Percentiles rank a stretch among this genome's conserved stretches.
These are phyloP conservation scores for Trichomonas vaginalis DNA, from an alignment of 208 protist genomes.

Conservation along the genomic window DNA sequence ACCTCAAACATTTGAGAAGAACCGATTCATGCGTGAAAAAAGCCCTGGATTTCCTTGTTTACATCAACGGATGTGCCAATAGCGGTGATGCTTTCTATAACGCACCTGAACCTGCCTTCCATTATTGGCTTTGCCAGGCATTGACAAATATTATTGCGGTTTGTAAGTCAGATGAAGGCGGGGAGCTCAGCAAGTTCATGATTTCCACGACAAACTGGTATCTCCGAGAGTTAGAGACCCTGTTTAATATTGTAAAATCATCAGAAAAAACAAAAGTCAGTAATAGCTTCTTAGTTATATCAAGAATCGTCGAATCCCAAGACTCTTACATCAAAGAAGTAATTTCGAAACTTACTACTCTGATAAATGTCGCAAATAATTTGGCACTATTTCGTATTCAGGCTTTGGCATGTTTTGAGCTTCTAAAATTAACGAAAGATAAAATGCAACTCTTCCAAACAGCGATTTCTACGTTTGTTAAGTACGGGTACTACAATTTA, in stretches of 20 bases:
- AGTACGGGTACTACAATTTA: background rate
- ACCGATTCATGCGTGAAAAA: background rate
- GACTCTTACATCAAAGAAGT: background rate
- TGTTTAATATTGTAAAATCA: background rate
- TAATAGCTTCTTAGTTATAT: background rate
- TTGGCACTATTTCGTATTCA: background rate
- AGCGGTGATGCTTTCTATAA: background rate
- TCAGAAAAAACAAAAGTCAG: background rate
- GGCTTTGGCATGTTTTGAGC: background rate
- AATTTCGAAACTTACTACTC: background rate
- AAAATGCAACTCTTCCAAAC: background rate
- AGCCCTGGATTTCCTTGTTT: background rate
- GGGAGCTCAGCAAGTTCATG: background rate
- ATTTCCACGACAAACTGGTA: background rate
- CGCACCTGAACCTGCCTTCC: background rate
- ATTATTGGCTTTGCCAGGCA: background rate
- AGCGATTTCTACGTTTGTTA: background rate
- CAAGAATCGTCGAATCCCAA: background rate
- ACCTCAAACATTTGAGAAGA: background rate
- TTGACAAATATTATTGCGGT: background rate
- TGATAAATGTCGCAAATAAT: background rate
- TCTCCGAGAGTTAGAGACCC: background rate
- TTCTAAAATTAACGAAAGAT: background rate
- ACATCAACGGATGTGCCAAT: background rate
- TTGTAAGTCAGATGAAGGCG: background rate